Base-by-base conservation (phyloP, 1,139 yeast species). In the Arxiozyma slooffiae region DNA sequence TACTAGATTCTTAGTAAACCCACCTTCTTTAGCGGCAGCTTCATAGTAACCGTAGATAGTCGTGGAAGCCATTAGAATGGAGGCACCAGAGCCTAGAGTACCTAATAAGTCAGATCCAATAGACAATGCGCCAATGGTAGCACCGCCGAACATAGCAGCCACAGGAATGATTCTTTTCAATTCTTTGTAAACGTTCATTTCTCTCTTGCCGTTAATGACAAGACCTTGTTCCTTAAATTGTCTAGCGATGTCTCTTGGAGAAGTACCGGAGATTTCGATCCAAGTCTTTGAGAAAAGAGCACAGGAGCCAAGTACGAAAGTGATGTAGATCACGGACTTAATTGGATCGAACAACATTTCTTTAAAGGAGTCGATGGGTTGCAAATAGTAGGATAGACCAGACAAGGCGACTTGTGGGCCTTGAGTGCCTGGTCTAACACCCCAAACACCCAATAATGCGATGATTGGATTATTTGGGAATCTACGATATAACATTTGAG, bases 81-180 rank as follows among this genome's bases (percentile, higher is more conserved):
- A 89, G 49, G 97, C 90, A 65, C 98, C 98, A 48, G 95, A 83
- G 55, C 97, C 97, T 62, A 92, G 77, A 55, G 97, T 88, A 47
- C 98, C 97, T 63, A 89, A 76, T 67, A 92, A 77, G 69, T 92
- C 98, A 67, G 96, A 86, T 52, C 82, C 78, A 50, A 92, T 97
- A n/a, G 96, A 85, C 58, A 92, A 77, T 16, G 96, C 95, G 66
- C 98, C 98, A 67, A 92, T 92, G 55, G 94, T 85, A 51, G 97
- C 97, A 71, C 98, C 98, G 61, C 98, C 98, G 65, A 94, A 87
- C 24, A 96, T 96, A 57, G 95, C 95, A 55, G 97, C 98, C 51
- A 96, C 88, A 62, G 98, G 98, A 59, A 92, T 92, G 65, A 92
- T 81, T 67, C 79, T 85, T 77, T 92, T 92, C 73, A 92, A 80